phyloP scores from a whole-genome alignment of 176 grass and related monocot species.

The Ensete glaucum region DNA sequence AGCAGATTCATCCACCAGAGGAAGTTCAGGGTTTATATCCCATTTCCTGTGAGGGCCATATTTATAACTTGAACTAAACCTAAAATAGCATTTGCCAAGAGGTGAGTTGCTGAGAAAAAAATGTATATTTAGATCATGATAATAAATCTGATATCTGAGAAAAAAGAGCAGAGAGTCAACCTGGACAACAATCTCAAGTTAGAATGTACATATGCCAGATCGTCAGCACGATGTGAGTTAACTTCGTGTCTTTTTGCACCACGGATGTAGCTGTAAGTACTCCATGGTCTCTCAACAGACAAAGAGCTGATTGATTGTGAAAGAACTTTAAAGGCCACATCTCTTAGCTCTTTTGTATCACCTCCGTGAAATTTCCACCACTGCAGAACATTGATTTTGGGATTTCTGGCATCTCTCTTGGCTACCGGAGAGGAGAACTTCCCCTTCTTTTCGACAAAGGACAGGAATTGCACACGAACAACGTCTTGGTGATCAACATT shows the following conservation, averaged over 20 bases:
- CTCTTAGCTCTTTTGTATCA: conserved; percentile 29
- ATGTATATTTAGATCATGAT: not conserved
- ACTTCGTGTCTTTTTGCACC: conserved; percentile 11
- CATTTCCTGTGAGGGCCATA: conserved; percentile 19
- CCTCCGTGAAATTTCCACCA: conserved; percentile 32
- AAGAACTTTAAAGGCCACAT: conserved; percentile 25
- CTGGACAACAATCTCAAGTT: conserved; percentile 27
- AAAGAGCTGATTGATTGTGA: conserved; percentile 16
- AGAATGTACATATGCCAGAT: conserved; percentile 22
- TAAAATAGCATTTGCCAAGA: not conserved
- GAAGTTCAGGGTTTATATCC: conserved; percentile 23
- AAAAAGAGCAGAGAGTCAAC: not conserved
- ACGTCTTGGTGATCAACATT: conserved; percentile 20
- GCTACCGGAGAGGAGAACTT: conserved; percentile 25
- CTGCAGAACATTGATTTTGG: conserved; percentile 24
- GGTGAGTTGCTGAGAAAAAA: not conserved
- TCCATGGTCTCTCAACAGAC: conserved; percentile 25
- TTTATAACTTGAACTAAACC: conserved; percentile 25
- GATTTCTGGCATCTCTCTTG: conserved; percentile 28
- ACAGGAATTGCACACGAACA: conserved; percentile 24
- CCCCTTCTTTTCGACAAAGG: conserved; percentile 22
- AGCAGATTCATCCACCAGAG: conserved; percentile 15
- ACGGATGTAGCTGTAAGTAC: conserved; percentile 23
- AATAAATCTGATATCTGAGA: not conserved
- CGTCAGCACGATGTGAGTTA: conserved; percentile 1